phyloP scores from a whole-genome alignment of 495 filamentous ascomycete genomes.

The Penicillium roqueforti region DNA sequence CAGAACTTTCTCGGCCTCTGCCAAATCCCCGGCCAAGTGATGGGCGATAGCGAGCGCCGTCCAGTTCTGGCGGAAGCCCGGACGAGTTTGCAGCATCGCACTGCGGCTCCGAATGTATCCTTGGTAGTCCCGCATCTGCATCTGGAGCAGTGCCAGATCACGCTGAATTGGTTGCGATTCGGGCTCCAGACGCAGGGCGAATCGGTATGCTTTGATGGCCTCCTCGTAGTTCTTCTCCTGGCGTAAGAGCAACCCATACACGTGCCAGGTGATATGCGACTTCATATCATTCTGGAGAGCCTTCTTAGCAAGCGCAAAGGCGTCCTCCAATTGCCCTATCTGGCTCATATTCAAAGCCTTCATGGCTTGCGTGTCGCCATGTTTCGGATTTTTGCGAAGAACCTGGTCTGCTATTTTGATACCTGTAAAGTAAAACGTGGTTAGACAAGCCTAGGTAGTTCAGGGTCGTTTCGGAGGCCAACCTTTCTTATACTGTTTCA shows the following conservation, averaged over 20 bases:
- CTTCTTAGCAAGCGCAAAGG: slow-evolving; percentile 85
- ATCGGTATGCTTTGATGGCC: slow-evolving; percentile 97
- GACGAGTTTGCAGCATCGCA: slow-evolving; percentile 76
- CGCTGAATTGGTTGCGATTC: slow-evolving; percentile 91
- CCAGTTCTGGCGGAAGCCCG: slow-evolving; percentile 85
- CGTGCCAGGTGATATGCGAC: slow-evolving; percentile 99
- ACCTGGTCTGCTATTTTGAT: slow-evolving; percentile 93
- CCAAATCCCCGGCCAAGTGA: slow-evolving; percentile 79
- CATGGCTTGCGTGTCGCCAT: slow-evolving; percentile 98
- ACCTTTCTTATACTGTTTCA: slow-evolving; percentile 98
- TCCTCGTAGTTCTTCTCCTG: slow-evolving; percentile 96
- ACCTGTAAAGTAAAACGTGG: slow-evolving; percentile 45
- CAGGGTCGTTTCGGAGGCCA: neutral
- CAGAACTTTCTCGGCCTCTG: slow-evolving; percentile 84
- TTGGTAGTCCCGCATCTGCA: slow-evolving; percentile 94
- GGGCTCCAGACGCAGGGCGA: slow-evolving; percentile 85
- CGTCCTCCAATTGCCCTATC: slow-evolving; percentile 85
- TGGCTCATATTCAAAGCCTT: slow-evolving; percentile 95
- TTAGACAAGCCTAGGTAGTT: slow-evolving; percentile 14
- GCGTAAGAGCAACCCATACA: slow-evolving; percentile 93
- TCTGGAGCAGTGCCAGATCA: slow-evolving; percentile 86
- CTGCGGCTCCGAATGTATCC: slow-evolving; percentile 86
- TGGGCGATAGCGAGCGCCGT: slow-evolving; percentile 90
- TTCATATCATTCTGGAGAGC: slow-evolving; percentile 94
- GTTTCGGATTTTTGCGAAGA: slow-evolving; percentile 85